A percentile compares a stretch with the other conserved stretches of the same genome.
Conservation (phyloP, 2,329 filamentous ascomycete genomes). For the Cladosporium austrohemisphaericum region DNA sequence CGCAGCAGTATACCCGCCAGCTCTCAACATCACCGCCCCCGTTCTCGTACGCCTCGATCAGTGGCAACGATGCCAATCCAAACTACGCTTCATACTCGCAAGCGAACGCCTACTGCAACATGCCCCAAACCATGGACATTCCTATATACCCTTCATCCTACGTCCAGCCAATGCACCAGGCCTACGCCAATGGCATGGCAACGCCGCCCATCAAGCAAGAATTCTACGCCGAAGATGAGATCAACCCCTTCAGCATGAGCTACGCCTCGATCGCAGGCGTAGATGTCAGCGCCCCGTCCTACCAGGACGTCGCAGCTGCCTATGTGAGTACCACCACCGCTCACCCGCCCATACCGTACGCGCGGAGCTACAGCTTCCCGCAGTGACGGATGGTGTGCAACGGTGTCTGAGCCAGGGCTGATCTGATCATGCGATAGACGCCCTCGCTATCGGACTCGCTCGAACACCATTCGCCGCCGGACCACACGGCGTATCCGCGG, state of each 20-base stretch:
- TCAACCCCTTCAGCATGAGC: slow-evolving; percentile 64
- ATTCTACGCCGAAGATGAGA: slow-evolving; percentile 56
- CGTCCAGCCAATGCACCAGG: slow-evolving; percentile 46
- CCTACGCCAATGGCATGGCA: slow-evolving; percentile 39
- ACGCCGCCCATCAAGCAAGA: slow-evolving; percentile 62
- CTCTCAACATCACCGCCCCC: slow-evolving; percentile 69
- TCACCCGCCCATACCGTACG: slow-evolving; percentile 21
- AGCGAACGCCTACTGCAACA: slow-evolving; percentile 19
- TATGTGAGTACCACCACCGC: slow-evolving; percentile 60
- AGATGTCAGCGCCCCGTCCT: slow-evolving; percentile 47
- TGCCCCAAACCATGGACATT: slow-evolving; percentile 46
- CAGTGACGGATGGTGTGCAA: slow-evolving; percentile 7
- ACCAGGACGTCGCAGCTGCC: slow-evolving; percentile 46
- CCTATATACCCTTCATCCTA: slow-evolving; percentile 52
- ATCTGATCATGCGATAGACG: slow-evolving; percentile 53
- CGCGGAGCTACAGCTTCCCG: slow-evolving; percentile 20
- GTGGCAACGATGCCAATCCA: slow-evolving; percentile 56
- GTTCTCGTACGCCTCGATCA: slow-evolving; percentile 64
- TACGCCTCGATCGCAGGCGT: slow-evolving; percentile 64
- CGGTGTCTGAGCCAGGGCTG: background rate
- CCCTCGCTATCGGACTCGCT: slow-evolving; percentile 68
- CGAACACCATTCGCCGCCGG: slow-evolving; percentile 43
- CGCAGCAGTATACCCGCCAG: slow-evolving; percentile 63
- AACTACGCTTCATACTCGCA: slow-evolving; percentile 43
- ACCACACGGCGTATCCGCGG: slow-evolving; percentile 40